Percentiles rank a stretch among this genome's conserved stretches.
These are phyloP conservation scores for Ophiostoma australiae DNA, from an alignment of 2,329 filamentous ascomycete species.

Conservation along the genomic window DNA sequence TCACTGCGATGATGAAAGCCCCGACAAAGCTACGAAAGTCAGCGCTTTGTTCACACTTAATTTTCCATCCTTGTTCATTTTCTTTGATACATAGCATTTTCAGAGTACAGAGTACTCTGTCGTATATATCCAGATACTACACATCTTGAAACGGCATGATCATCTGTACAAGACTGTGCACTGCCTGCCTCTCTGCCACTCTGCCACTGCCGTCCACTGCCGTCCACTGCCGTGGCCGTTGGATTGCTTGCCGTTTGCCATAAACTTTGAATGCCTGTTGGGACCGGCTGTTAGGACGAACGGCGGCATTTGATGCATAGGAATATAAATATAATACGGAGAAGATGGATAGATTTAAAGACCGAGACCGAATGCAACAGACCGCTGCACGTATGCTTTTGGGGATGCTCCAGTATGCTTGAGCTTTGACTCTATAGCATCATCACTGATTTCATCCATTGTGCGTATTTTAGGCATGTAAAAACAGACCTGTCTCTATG, in stretches of 20 bases:
- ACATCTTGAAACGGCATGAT: neutral
- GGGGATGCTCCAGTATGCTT: neutral
- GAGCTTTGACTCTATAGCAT: neutral
- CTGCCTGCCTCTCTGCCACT: neutral
- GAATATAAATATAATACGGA: neutral
- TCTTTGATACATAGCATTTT: neutral
- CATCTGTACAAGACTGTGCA: neutral
- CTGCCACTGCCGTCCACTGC: neutral
- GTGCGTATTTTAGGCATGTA: too few relatives aligned
- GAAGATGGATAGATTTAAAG: neutral
- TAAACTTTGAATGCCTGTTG: neutral
- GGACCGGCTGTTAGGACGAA: neutral
- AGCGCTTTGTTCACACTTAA: neutral
- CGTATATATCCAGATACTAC: neutral
- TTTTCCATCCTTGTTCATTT: neutral
- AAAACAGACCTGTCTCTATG: neutral
- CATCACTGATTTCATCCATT: too few relatives aligned
- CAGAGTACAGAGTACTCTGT: too few relatives aligned
- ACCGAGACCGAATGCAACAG: neutral
- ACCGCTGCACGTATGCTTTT: neutral
- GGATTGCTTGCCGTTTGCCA: neutral
- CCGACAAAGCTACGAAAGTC: neutral
- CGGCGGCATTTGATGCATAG: neutral
- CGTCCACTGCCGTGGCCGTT: neutral
- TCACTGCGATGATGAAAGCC: neutral